Conservation (phyloP, 164 flowering plant species). For the Brasenia schreberi region DNA sequence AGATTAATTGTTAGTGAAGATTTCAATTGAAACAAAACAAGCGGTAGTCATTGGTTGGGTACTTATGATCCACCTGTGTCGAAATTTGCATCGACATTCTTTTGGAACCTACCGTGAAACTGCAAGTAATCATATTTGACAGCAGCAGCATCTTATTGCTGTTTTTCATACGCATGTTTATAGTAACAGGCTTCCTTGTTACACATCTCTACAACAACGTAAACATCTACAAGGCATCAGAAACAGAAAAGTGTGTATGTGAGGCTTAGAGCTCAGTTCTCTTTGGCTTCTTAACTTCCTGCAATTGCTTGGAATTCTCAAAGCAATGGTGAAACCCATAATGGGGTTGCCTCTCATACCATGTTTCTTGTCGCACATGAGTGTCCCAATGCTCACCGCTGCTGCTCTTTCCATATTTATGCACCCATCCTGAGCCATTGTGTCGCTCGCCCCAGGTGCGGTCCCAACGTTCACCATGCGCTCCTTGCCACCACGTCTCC, state of each 20-base stretch:
- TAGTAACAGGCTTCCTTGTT: too few species aligned
- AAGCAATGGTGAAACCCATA: constrained; percentile 76
- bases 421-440: constrained; percentile 97
- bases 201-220: too few species aligned
- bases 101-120: too few species aligned
- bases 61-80: too few species aligned
- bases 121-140: too few species aligned
- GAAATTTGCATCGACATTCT: too few species aligned
- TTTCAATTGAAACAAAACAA: too few species aligned
- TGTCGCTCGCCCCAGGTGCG: constrained; percentile 97
- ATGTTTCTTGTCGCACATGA: constrained; percentile 63
- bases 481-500: constrained; percentile 96
- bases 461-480: constrained; percentile 81
- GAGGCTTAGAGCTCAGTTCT: neutral
- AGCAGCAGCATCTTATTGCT: too few species aligned
- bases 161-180: too few species aligned
- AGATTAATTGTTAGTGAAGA: too few species aligned
- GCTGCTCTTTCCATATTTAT: constrained; percentile 96
- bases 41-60: too few species aligned
- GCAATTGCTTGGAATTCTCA: constrained; percentile 71
- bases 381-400: constrained; percentile 98
- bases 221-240: too few species aligned
- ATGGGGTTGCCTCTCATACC: constrained; percentile 92
- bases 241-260: neutral
- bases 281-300: constrained; percentile 44